Percentiles rank a stretch among this genome's conserved stretches.
Evolutionary conservation across 2,329 filamentous ascomycete genomes (phyloP).

Genomic region (Laburnicola sp.): DNA sequence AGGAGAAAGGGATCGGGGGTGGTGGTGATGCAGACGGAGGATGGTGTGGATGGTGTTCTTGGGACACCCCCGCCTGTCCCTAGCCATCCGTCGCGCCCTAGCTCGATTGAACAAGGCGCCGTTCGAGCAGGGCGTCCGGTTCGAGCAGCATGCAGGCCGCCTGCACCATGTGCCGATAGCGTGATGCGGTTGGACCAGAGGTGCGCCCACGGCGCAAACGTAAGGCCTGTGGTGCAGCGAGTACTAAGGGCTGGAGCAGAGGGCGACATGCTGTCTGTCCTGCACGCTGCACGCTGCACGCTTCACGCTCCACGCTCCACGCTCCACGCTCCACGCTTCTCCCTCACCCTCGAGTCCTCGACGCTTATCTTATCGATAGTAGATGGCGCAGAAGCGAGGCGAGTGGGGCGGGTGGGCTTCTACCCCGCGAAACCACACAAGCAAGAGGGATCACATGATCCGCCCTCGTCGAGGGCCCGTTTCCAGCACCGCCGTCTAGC

Average conservation of each 20-base stretch:
- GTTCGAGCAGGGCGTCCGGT: slow-evolving; percentile 30
- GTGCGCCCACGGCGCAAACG: slow-evolving; percentile 3
- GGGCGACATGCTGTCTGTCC: too few relatives aligned
- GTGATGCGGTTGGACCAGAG: slow-evolving; percentile 22
- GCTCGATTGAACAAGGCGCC: slow-evolving; percentile 31
- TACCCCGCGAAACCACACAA: background rate
- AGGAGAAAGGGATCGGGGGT: slow-evolving; percentile 19
- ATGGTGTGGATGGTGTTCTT: slow-evolving; percentile 31
- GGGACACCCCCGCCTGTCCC: slow-evolving; percentile 30
- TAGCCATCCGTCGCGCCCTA: slow-evolving; percentile 22
- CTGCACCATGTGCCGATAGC: slow-evolving; percentile 29
- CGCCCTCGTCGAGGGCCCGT: background rate
- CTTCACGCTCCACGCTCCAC: background rate
- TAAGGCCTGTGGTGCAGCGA: background rate
- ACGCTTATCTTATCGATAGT: slow-evolving; percentile 3
- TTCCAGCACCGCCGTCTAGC: background rate
- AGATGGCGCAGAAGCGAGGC: background rate
- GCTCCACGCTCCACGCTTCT: background rate
- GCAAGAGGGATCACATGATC: background rate
- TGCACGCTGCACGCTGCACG: too few relatives aligned
- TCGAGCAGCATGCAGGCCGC: slow-evolving; percentile 33
- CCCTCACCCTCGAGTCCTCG: too few relatives aligned
- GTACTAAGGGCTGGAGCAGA: background rate
- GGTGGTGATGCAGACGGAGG: slow-evolving; percentile 36
- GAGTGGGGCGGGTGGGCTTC: background rate